Conservation (phyloP, 176 grass and related monocot genomes). For the Alopecurus myosuroides region DNA sequence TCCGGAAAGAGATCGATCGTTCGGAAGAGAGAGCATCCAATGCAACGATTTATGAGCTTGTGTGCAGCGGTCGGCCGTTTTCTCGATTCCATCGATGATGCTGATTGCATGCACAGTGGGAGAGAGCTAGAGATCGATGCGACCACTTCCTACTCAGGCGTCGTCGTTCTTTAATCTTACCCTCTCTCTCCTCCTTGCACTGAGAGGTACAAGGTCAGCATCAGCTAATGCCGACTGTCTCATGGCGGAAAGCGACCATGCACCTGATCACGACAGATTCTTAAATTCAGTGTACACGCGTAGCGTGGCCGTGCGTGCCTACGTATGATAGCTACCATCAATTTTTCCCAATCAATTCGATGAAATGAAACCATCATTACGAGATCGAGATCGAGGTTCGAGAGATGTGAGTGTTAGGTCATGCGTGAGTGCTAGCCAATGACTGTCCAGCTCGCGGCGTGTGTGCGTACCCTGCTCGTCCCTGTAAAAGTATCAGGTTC, state of each 20-base stretch:
- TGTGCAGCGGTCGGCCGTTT: neutral
- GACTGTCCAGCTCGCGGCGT: neutral
- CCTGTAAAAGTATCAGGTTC: no score
- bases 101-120: neutral
- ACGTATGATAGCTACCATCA: neutral
- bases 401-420: neutral
- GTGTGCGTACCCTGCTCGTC: no score
- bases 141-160: neutral
- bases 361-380: neutral
- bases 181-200: neutral
- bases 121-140: neutral
- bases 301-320: neutral
- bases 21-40: conserved; percentile 1
- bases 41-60: conserved; percentile 15
- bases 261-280: neutral
- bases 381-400: neutral
- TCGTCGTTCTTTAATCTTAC: neutral
- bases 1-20: neutral
- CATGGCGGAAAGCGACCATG: conserved; percentile 7
- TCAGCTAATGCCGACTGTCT: conserved; percentile 10
- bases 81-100: conserved; percentile 38
- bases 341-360: neutral
- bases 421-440: neutral
- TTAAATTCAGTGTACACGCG: neutral
- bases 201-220: conserved; percentile 19